These are phyloP conservation scores for Eucalyptus camaldulensis DNA, from an alignment of 345 rosid species.

Conservation along the genomic window DNA sequence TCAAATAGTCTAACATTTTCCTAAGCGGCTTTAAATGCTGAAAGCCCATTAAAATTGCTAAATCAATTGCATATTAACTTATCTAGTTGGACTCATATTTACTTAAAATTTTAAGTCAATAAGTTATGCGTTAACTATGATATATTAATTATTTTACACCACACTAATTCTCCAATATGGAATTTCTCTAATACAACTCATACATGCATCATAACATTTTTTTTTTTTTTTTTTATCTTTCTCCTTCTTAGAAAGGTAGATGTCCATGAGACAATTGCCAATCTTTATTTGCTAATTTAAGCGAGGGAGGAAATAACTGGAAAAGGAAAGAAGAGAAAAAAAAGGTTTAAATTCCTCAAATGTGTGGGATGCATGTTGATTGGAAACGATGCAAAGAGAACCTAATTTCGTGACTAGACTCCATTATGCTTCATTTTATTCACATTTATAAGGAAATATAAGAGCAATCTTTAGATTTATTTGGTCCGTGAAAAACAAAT, in stretches of 20 bases:
- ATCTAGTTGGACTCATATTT: fast-evolving
- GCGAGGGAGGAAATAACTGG: neutral
- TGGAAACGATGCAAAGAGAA: neutral
- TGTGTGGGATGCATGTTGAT: neutral
- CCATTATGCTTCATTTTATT: neutral
- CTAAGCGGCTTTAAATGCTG: fast-evolving
- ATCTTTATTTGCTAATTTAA: neutral
- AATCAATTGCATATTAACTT: no score
- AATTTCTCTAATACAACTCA: no score
- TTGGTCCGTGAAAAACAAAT: no score
- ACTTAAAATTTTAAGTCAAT: no score
- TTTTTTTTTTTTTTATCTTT: no score
- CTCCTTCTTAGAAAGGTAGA: neutral
- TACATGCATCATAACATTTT: no score
- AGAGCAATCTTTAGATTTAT: no score
- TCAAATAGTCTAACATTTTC: no score
- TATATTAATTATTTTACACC: no score
- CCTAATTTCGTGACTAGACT: neutral
- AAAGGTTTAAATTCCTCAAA: neutral
- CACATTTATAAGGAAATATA: neutral
- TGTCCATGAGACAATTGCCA: neutral
- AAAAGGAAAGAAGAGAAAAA: neutral
- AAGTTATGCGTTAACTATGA: no score
- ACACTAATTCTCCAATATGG: no score
- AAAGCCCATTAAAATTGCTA: no score